Base-by-base conservation (phyloP, 345 rosid species). In the Hibiscus tridactylites region DNA sequence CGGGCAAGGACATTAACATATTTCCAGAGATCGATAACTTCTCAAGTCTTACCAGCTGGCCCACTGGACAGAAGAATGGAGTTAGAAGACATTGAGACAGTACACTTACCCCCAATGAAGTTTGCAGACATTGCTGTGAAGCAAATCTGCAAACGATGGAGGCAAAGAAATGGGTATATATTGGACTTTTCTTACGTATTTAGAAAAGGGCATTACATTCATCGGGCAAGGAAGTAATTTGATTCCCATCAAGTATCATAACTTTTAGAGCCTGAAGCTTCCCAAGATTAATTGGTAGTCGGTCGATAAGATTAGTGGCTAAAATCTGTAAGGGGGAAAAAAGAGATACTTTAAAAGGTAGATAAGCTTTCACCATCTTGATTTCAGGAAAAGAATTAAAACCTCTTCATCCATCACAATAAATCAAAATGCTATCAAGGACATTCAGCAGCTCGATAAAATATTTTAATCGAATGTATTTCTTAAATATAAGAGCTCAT, bases 11-110 rank as follows among this genome's bases (percentile, higher is more conserved):
- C n/a, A 80, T 72, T 73, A 91, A 81, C 87, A 85, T 66, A 74
- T 93, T 93, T 78, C 87, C 85, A 24, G 91, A 85, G 74, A 93
- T 84, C 58, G 97, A 93, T 74, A 93, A 70, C 59, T 71, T 84
- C 73, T 93, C 98, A 84, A 93, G 96, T 85, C 94, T 86, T 60
- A 91, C 90, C 77, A 93, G 84, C 86, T 93, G 98, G 74, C 98
- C 97, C 91, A 93, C 98, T 93, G 78, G 44, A 71, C 44, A 68
- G 65, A 60, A 39, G 6, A 50, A 58, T 7, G 6, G 7, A 67
- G 31, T 74, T 72, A 79, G 70, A 74, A 73, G 9, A 19, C 33
- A 68, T 39, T 49, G 11, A 73, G 53, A 68, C 4, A 50, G 39
- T 35, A 65, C 29, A 28, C 54, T 50, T 65, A 63, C 21, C 13